Evolutionary conservation across 257 asterid species (phyloP).

Genomic region (Sherardia arvensis): DNA sequence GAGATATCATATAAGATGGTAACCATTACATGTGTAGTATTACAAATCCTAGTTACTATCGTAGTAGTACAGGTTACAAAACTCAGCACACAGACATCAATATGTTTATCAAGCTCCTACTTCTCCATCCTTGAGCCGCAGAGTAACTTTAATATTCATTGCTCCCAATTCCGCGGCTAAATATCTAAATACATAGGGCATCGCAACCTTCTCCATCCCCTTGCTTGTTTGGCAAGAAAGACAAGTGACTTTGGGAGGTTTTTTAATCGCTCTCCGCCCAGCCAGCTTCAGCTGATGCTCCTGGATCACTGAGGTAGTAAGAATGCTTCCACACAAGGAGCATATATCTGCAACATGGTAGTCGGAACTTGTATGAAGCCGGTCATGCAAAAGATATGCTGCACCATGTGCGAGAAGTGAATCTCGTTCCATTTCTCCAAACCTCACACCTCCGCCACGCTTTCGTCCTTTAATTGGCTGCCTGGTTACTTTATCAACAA

Average conservation of each 20-base stretch:
- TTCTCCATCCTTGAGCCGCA: conserved; percentile 42
- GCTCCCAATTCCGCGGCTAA: conserved; percentile 92
- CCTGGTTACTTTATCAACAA: conserved; percentile 66
- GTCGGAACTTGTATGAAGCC: conserved; percentile 91
- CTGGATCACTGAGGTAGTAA: conserved; percentile 56
- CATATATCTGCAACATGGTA: conserved; percentile 89
- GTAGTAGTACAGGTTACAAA: no score
- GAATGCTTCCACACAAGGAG: conserved; percentile 76
- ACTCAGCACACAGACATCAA: background rate
- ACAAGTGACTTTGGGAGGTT: conserved; percentile 57
- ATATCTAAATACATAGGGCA: conserved; percentile 90
- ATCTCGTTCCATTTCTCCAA: conserved; percentile 99
- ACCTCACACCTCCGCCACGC: conserved; percentile 94
- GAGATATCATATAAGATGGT: no score
- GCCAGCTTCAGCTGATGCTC: conserved; percentile 34
- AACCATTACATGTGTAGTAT: no score
- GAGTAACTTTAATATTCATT: conserved; percentile 84
- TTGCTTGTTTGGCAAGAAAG: conserved; percentile 62
- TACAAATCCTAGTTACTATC: no score
- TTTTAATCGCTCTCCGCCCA: conserved; percentile 50
- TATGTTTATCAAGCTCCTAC: conserved; percentile 30
- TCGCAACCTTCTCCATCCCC: conserved; percentile 95
- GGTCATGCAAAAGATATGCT: conserved; percentile 80
- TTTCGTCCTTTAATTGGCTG: conserved; percentile 97
- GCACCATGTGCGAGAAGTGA: conserved; percentile 97